Conservation (phyloP, 2,329 filamentous ascomycete species). For the Colletotrichum karsti region DNA sequence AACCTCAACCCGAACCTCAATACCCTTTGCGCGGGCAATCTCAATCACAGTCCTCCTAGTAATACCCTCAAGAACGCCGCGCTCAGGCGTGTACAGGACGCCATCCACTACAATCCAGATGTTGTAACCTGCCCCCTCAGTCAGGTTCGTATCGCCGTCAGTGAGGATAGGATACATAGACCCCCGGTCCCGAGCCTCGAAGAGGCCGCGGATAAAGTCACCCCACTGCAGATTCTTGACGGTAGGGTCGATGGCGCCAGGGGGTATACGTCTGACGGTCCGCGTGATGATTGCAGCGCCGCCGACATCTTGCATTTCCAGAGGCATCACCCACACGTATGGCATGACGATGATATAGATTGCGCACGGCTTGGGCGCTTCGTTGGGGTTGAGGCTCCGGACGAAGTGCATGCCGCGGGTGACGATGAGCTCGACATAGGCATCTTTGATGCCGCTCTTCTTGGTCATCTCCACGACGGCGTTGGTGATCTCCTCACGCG, state of each 20-base stretch:
- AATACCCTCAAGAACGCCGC: conserved; percentile 56
- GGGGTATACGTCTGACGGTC: conserved; percentile 53
- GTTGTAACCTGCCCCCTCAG: conserved; percentile 60
- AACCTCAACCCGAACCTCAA: conserved; percentile 46
- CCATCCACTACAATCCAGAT: conserved; percentile 54
- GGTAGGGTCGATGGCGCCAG: conserved; percentile 57
- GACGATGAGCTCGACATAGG: conserved; percentile 59
- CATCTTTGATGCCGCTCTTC: conserved; percentile 56
- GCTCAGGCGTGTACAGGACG: conserved; percentile 53
- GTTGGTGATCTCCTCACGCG: conserved; percentile 46
- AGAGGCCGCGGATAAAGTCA: conserved; percentile 52
- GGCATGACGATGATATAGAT: conserved; percentile 59
- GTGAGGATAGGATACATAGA: conserved; percentile 58
- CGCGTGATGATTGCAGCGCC: conserved; percentile 52
- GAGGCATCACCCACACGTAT: conserved; percentile 60
- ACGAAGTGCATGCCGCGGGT: conserved; percentile 55
- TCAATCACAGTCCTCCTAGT: conserved; percentile 59
- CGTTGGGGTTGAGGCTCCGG: conserved; percentile 41
- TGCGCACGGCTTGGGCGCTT: conserved; percentile 49
- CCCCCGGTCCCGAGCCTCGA: conserved; percentile 56
- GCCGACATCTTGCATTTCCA: conserved; percentile 48
- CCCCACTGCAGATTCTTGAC: conserved; percentile 63
- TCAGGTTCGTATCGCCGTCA: conserved; percentile 57
- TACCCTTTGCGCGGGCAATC: conserved; percentile 41
- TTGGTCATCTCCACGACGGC: conserved; percentile 53